Conservation (phyloP, 208 protist genomes). For the Trypanosoma platydactyli region DNA sequence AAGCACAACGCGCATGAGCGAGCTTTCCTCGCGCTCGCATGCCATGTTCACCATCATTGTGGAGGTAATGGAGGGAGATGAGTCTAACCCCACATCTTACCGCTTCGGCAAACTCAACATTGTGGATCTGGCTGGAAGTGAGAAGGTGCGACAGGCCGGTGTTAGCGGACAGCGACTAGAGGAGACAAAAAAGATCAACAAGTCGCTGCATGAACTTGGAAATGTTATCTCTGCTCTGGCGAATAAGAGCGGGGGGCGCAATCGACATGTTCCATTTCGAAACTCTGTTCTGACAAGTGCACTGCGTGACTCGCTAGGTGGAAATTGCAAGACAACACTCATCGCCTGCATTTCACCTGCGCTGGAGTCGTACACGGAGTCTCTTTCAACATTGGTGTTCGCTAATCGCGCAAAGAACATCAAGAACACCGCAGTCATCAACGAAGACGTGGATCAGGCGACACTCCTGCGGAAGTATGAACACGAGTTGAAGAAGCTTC, state of each 20-base stretch:
- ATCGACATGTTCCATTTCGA: conserved; percentile 86
- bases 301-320: conserved; percentile 81
- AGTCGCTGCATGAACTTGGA: conserved; percentile 56
- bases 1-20: conserved; percentile 91
- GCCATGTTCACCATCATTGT: conserved; percentile 92
- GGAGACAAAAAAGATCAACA: conserved; percentile 85
- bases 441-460: conserved; percentile 62
- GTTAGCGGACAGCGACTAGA: conserved; percentile 80
- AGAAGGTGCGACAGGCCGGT: conserved; percentile 72
- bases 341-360: conserved; percentile 63
- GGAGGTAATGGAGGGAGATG: conserved; percentile 51
- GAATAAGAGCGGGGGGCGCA: conserved; percentile 14
- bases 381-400: conserved; percentile 79
- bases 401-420: conserved; percentile 86
- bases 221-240: conserved; percentile 68
- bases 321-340: conserved; percentile 91
- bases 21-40: conserved; percentile 94
- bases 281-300: conserved; percentile 85
- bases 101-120: conserved; percentile 92
- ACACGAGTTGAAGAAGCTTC: conserved; percentile 54
- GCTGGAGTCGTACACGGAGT: conserved; percentile 71
- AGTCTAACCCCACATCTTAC: conserved; percentile 52
- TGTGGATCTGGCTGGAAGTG: conserved; percentile 93
- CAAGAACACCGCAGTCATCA: conserved; percentile 65
- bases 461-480: conserved; percentile 64